Evolutionary conservation across 2,329 filamentous ascomycete genomes (phyloP).

Genomic region (Ophiostoma tasmaniense): DNA sequence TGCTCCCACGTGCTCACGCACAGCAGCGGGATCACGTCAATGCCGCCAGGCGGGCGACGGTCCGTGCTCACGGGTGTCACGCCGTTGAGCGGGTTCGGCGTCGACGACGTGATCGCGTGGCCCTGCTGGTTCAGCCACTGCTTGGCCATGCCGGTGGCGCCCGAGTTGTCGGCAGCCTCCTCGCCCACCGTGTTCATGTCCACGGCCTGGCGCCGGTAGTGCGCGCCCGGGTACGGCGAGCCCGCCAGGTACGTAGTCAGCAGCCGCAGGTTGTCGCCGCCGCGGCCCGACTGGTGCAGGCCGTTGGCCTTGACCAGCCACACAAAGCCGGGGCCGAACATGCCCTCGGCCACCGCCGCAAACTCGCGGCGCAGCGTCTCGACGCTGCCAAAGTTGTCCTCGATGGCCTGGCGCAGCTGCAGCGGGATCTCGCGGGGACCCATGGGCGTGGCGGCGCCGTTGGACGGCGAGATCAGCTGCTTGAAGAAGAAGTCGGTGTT

Average conservation of each 20-base stretch:
- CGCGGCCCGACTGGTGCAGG: conserved; percentile 19
- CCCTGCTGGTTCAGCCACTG: conserved; percentile 35
- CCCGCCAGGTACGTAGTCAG: conserved; percentile 88
- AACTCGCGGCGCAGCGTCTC: conserved; percentile 76
- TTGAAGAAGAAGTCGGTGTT: conserved; percentile 84
- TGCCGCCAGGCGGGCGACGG: conserved; percentile 53
- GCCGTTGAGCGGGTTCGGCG: conserved; percentile 19
- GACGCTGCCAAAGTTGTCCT: conserved; percentile 67
- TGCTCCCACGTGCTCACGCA: conserved; percentile 98
- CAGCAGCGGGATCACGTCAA: conserved; percentile 65
- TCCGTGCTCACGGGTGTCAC: conserved; percentile 11
- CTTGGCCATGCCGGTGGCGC: conserved; percentile 29
- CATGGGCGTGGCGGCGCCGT: neutral
- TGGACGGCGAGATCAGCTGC: conserved; percentile 31
- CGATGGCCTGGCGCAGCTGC: conserved; percentile 50
- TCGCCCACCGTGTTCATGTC: conserved; percentile 60
- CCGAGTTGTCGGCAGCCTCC: conserved; percentile 20
- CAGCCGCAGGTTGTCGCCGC: conserved; percentile 46
- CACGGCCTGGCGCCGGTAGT: conserved; percentile 61
- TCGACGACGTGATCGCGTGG: conserved; percentile 18
- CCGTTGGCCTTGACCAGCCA: conserved; percentile 65
- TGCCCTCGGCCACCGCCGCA: conserved; percentile 68
- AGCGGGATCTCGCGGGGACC: conserved; percentile 39
- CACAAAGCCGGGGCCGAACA: conserved; percentile 96
- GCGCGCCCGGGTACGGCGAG: conserved; percentile 75